Percentiles rank a stretch among this genome's conserved stretches.
Evolutionary conservation across 805 yeast genomes (phyloP).

Genomic region (Starmerella sp.): DNA sequence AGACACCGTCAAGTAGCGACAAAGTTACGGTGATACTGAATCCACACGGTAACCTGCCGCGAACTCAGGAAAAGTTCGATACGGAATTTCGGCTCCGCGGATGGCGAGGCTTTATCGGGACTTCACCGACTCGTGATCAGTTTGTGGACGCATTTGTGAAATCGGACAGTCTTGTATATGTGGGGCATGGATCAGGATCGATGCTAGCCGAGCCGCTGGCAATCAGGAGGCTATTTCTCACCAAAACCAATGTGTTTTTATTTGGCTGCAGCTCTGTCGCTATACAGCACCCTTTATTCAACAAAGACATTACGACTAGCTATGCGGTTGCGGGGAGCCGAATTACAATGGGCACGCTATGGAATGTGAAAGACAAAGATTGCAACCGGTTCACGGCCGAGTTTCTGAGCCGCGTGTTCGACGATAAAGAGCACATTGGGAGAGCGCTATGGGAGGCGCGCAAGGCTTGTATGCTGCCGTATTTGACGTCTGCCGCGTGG

Average conservation of each 20-base stretch:
- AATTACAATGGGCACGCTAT: conserved; percentile 69
- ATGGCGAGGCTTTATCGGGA: conserved; percentile 48
- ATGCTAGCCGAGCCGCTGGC: conserved; percentile 53
- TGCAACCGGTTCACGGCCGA: conserved; percentile 64
- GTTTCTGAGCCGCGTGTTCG: conserved; percentile 36
- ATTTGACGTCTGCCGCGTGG: conserved; percentile 87
- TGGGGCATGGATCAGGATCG: conserved; percentile 98
- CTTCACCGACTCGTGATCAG: conserved; percentile 46
- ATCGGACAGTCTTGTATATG: conserved; percentile 51
- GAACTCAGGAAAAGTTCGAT: conserved; percentile 52
- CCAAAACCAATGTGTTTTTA: conserved; percentile 37
- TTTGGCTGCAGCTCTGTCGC: conserved; percentile 80
- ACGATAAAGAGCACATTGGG: conserved; percentile 22
- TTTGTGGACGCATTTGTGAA: conserved; percentile 36
- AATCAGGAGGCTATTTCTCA: conserved; percentile 35
- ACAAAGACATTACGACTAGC: conserved; percentile 57
- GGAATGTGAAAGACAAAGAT: conserved; percentile 98
- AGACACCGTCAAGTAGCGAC: neutral
- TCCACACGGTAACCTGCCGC: conserved; percentile 65
- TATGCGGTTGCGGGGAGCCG: conserved; percentile 77
- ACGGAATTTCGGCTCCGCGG: conserved; percentile 32
- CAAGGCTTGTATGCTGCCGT: conserved; percentile 53
- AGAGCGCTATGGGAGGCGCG: conserved; percentile 55
- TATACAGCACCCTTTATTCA: conserved; percentile 53
- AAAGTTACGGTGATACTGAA: conserved; percentile 50